Evolutionary conservation across 441 rosid genomes (phyloP), one percentile per base, ranked within the genome.

Genomic region (Populus tomentosa): DNA sequence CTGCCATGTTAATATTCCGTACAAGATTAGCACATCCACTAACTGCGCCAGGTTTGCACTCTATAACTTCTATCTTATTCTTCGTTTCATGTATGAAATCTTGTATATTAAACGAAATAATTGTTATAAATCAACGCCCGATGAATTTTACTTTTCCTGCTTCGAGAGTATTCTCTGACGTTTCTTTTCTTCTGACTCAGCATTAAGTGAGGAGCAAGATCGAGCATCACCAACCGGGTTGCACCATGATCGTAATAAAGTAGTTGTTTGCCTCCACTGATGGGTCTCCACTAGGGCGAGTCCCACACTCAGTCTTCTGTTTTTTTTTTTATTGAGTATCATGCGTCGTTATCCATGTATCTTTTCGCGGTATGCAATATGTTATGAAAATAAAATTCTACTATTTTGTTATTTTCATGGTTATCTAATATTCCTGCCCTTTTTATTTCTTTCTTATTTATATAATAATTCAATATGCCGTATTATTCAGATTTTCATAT

Each of bases 1-100:
- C 68, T 88, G 91, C 75, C 79, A 80, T 3, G 83, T 85, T 69
- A 78, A 10, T 68, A 63, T 88, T 42, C 88, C 89, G 26, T 86
- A 84, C 86, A 32, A 76, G 73, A 81, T 86, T 79, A 86, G 82
- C 89, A 70, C 85, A 73, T 40, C 79, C 83, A 80, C 84, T 14
- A 56, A 85, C 85, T 88, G 91, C 80, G 10, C 18, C 32, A 80
- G 20, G 89, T 84, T 72, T 9, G 14, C 32, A n/a, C 9, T 4
- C 13, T 53, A 18, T 1, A 14, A 53, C 61, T 1, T 4, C 59
- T 16, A 18, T 53, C 61, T 18, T 18, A 6, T 53, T 53, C 7
- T 53, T 53, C 61, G 7, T 53, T 50, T 18, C 61, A 53, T 5
- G 61, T 2, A 18, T 18, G 14, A 4, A 46, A 46, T 46, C 56